Evolutionary conservation across 1,139 yeast genomes (phyloP), one percentile per base, ranked within the genome.

Genomic region (Candida gigantensis): DNA sequence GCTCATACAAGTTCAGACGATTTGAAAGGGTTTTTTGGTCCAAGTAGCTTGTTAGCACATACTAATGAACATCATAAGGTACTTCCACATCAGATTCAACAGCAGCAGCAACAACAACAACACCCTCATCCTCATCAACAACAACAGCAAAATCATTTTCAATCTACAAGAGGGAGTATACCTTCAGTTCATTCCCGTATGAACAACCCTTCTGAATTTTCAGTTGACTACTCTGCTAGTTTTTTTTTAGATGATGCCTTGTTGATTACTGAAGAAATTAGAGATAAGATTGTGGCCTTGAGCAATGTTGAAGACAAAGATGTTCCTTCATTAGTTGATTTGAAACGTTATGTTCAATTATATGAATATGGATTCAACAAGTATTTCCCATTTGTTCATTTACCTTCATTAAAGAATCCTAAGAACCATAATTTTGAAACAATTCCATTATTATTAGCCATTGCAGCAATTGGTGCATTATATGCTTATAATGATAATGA

Each of bases 401-500:
- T 87, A 34, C 83, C 84, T 9, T 72, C 89, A 3, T 67, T 85
- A 40, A 58, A 73, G 42, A 78, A 80, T 41, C 72, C 78, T 0
- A 61, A 72, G 51, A 79, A 77, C 12, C 69, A 70, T 29, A 71
- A 72, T 44, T 58, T 71, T 39, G 86, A 82, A 35, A 84, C 84
- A 54, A 79, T 84, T 41, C 92, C 96, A 1, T 65, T 89, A 37
- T 58, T 88, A n/a, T 65, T 88, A 37, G 77, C 92, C 9, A 85
- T 89, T 78, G 84, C 95, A 1, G 84, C 95, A 15, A 78, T 89
- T 42, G 97, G 97, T 29, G 96, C 97, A 0, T 67, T 89, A 18
- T 87, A 87, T 52, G 79, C 86, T 1, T 87, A 84, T 60, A 95
- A 89, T 56, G 84, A 86, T 17, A 68, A 81, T 26, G 85, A 85